These are phyloP conservation scores for Microcyclospora pomicola DNA, from an alignment of 2,329 filamentous ascomycete genomes.

Conservation along the genomic window DNA sequence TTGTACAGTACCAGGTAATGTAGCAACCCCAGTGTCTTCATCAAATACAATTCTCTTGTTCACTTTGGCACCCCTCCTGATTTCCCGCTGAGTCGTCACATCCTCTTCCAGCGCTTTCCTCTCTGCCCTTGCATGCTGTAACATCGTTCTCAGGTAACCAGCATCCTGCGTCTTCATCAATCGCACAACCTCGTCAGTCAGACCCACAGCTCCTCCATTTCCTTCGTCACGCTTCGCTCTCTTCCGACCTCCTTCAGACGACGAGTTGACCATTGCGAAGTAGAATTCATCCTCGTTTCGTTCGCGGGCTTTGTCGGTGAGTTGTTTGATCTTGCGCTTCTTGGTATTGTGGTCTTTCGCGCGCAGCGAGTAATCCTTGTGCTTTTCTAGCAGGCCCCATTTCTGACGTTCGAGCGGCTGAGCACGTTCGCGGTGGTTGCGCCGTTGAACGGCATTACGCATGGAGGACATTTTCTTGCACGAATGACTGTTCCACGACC, in stretches of 20 bases:
- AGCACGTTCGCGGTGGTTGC: constrained; percentile 78
- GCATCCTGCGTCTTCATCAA: constrained; percentile 53
- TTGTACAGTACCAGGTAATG: constrained; percentile 1
- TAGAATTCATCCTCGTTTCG: constrained; percentile 54
- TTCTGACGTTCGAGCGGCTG: constrained; percentile 72
- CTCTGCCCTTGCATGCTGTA: constrained; percentile 42
- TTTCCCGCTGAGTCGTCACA: constrained; percentile 1
- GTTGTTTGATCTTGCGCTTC: constrained; percentile 43
- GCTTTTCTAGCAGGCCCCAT: constrained; percentile 88
- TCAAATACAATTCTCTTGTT: constrained; percentile 27
- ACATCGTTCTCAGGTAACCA: constrained; percentile 45
- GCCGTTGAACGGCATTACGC: constrained; percentile 56
- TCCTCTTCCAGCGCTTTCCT: constrained; percentile 31
- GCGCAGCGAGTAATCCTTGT: constrained; percentile 63
- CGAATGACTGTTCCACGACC: too few relatives aligned
- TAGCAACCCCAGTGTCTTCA: constrained; percentile 13
- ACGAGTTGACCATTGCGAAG: constrained; percentile 47
- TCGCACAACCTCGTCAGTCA: constrained; percentile 45
- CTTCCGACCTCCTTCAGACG: constrained; percentile 33
- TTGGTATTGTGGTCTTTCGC: constrained; percentile 51
- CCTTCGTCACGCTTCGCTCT: constrained; percentile 31
- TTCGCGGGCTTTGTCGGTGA: constrained; percentile 45
- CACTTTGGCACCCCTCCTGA: background rate
- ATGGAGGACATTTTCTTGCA: constrained; percentile 38
- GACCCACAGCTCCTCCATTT: constrained; percentile 18